A percentile compares a stretch with the other conserved stretches of the same genome.
Evolutionary conservation across 1,139 yeast species (phyloP).

Genomic region (Yamadazyma diospyri): DNA sequence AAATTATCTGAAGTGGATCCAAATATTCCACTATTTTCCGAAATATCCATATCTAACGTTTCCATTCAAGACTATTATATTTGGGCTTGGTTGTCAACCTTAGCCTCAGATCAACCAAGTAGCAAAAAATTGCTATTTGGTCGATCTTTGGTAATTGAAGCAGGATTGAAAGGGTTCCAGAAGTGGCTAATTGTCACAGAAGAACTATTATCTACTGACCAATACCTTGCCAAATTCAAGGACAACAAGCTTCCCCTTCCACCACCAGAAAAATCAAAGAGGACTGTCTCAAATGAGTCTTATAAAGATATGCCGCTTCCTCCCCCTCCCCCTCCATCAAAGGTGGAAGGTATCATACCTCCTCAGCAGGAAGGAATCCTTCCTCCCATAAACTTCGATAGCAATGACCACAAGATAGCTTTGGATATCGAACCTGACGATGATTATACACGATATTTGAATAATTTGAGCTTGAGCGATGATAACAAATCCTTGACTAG

Average conservation of each 20-base stretch:
- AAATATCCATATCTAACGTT: slow-evolving; percentile 59
- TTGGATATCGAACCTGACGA: slow-evolving; percentile 8
- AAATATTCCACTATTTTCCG: slow-evolving; percentile 38
- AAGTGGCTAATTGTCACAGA: slow-evolving; percentile 85
- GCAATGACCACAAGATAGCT: slow-evolving; percentile 9
- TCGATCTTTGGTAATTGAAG: slow-evolving; percentile 71
- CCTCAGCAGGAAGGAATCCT: slow-evolving; percentile 12
- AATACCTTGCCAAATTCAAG: slow-evolving; percentile 28
- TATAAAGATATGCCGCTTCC: slow-evolving; percentile 29
- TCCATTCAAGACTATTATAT: slow-evolving; percentile 83
- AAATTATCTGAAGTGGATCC: slow-evolving; percentile 17
- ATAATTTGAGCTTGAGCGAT: slow-evolving; percentile 13
- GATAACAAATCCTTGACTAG: slow-evolving; percentile 10
- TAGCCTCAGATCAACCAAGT: slow-evolving; percentile 72
- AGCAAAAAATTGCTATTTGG: slow-evolving; percentile 70
- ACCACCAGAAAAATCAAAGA: slow-evolving; percentile 13
- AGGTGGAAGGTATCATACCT: slow-evolving; percentile 8
- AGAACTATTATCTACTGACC: slow-evolving; percentile 47
- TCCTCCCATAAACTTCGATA: slow-evolving; percentile 19
- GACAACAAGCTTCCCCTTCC: slow-evolving; percentile 10
- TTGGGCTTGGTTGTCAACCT: slow-evolving; percentile 85
- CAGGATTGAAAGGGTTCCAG: slow-evolving; percentile 69
- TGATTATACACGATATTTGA: slow-evolving; percentile 14
- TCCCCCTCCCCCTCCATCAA: slow-evolving; percentile 29
- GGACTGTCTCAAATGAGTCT: slow-evolving; percentile 18